These are phyloP conservation scores for Rehmannia glutinosa DNA, from an alignment of 257 asterid genomes.

Conservation along the genomic window DNA sequence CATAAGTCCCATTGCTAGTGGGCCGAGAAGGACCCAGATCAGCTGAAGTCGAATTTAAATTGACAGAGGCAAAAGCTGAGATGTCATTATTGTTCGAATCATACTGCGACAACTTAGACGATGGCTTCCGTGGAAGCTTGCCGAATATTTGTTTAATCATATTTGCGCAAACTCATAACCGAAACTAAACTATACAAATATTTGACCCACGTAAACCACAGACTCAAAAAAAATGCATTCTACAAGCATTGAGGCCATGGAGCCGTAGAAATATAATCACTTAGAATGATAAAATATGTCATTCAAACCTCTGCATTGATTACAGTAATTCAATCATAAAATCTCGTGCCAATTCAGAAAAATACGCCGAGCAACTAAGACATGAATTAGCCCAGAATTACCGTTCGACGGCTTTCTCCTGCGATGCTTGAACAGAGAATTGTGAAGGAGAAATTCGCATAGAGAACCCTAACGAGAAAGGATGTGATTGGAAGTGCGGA, in stretches of 20 bases:
- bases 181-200: conserved; percentile 13
- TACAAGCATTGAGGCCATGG: conserved; percentile 17
- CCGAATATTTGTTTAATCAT: conserved; percentile 43
- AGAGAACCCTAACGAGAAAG: conserved; percentile 19
- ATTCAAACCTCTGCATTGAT: conserved; percentile 20
- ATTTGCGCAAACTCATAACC: conserved; percentile 4
- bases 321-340: background rate
- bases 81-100: conserved; percentile 25
- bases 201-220: conserved; percentile 10
- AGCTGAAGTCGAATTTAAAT: conserved; percentile 23
- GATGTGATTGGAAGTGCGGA: conserved; percentile 1
- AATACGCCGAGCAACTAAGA: conserved; percentile 7
- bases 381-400: conserved; percentile 2
- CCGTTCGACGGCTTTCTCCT: background rate
- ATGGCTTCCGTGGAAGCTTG: conserved; percentile 40
- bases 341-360: background rate
- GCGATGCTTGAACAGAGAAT: conserved; percentile 5
- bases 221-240: conserved; percentile 10
- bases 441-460: conserved; percentile 8
- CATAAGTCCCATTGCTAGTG: conserved; percentile 28
- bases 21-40: conserved; percentile 17
- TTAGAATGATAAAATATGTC: conserved; percentile 12
- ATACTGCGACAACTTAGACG: conserved; percentile 33
- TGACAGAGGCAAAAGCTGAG: conserved; percentile 8
- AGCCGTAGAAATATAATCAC: conserved; percentile 13